Evolutionary conservation across 176 grass and related monocot genomes (phyloP).

Genomic region (Avena atlantica): DNA sequence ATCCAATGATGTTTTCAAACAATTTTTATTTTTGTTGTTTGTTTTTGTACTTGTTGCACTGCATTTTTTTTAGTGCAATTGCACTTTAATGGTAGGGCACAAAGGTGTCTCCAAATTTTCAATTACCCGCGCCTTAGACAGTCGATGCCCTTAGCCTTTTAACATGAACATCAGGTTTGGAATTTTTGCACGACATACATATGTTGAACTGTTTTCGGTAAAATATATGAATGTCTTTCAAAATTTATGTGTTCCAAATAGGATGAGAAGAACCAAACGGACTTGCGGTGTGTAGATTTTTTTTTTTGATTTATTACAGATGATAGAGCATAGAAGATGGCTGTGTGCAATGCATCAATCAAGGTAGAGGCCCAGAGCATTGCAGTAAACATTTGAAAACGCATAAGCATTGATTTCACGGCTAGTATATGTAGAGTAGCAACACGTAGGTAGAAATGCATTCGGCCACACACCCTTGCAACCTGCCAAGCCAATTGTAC

Average conservation of each 20-base stretch:
- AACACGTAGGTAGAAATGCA: slow-evolving; percentile 49
- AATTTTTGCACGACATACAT: not conserved
- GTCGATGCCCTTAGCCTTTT: not conserved
- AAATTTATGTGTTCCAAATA: not conserved
- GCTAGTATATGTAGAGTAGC: slow-evolving; percentile 24
- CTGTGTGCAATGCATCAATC: too few relatives aligned
- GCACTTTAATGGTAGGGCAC: too few relatives aligned
- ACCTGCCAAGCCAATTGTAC: slow-evolving; percentile 37
- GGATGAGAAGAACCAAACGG: too few relatives aligned
- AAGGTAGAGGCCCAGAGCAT: too few relatives aligned
- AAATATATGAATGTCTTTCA: not conserved
- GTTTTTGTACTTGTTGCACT: too few relatives aligned
- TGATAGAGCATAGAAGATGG: too few relatives aligned
- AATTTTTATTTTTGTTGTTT: too few relatives aligned
- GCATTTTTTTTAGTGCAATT: too few relatives aligned
- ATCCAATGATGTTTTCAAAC: too few relatives aligned
- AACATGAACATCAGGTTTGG: not conserved
- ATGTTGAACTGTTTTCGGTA: not conserved
- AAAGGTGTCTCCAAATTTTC: not conserved
- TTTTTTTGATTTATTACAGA: too few relatives aligned
- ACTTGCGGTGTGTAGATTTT: too few relatives aligned
- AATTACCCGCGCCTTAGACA: not conserved
- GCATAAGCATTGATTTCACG: slow-evolving; percentile 51
- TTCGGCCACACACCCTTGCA: slow-evolving; percentile 28
- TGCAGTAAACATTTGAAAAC: slow-evolving; percentile 1